These are phyloP conservation scores for Didymella sp. DNA, from an alignment of 2,329 filamentous ascomycete species.

Conservation along the genomic window DNA sequence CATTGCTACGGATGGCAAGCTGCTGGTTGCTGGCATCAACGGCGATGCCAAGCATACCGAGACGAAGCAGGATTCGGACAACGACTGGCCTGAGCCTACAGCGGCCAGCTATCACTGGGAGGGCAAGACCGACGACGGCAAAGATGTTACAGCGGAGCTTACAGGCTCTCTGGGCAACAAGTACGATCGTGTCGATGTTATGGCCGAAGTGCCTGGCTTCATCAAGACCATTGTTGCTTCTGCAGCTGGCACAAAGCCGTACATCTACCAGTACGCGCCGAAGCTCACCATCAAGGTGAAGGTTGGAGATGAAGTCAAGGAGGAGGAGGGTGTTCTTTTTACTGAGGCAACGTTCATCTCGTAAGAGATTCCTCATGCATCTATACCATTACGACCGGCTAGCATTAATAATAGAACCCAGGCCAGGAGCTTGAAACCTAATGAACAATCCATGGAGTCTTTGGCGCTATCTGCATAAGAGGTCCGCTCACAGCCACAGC, in stretches of 20 bases:
- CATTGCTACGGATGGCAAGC: slow-evolving; percentile 79
- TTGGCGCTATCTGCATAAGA: background rate
- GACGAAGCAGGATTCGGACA: slow-evolving; percentile 74
- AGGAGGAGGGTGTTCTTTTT: slow-evolving; percentile 81
- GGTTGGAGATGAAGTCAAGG: slow-evolving; percentile 77
- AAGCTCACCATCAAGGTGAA: slow-evolving; percentile 81
- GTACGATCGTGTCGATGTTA: slow-evolving; percentile 87
- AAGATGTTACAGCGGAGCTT: slow-evolving; percentile 72
- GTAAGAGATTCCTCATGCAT: slow-evolving; percentile 46
- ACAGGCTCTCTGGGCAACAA: slow-evolving; percentile 72
- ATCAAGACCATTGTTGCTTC: slow-evolving; percentile 92
- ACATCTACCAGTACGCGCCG: slow-evolving; percentile 93
- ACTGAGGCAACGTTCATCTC: slow-evolving; percentile 97
- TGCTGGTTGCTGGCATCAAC: slow-evolving; percentile 73
- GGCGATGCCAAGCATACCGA: slow-evolving; percentile 73
- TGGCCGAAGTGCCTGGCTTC: slow-evolving; percentile 94
- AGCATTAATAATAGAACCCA: slow-evolving; percentile 43
- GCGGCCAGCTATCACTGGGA: slow-evolving; percentile 78
- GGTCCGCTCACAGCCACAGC: background rate
- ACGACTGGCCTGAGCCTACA: slow-evolving; percentile 87
- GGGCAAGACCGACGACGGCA: slow-evolving; percentile 78
- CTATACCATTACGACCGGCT: slow-evolving; percentile 32
- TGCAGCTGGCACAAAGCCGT: slow-evolving; percentile 91
- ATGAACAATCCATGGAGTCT: slow-evolving; percentile 27
- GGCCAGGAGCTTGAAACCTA: slow-evolving; percentile 47